Evolutionary conservation across 2,329 filamentous ascomycete species (phyloP).

Genomic region (Colletotrichum orbiculare): DNA sequence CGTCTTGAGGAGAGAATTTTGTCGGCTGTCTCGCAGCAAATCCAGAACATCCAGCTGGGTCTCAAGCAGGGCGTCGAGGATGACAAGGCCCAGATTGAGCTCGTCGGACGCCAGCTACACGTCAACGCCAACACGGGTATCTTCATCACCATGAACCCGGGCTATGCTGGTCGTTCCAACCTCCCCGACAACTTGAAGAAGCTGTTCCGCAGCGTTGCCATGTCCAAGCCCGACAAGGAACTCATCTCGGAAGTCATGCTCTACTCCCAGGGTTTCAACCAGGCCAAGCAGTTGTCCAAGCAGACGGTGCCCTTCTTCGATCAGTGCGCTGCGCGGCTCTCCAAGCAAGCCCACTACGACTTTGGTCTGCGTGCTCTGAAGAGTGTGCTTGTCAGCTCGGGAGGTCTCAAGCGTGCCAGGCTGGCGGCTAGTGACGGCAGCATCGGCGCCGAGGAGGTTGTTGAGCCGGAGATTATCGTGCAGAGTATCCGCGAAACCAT

Average conservation of each 20-base stretch:
- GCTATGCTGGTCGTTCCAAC: constrained; percentile 97
- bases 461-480: constrained; percentile 97
- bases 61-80: constrained; percentile 87
- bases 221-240: constrained; percentile 99
- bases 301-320: constrained; percentile 99
- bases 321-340: constrained; percentile 81
- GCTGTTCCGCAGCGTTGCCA: constrained; percentile 97
- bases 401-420: constrained; percentile 90
- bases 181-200: constrained; percentile 99
- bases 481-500: constrained; percentile 99
- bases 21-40: constrained; percentile 97
- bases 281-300: constrained; percentile 92
- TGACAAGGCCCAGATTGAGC: constrained; percentile 88
- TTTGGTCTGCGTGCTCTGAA: constrained; percentile 98
- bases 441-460: constrained; percentile 74
- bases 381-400: constrained; percentile 97
- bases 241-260: constrained; percentile 99
- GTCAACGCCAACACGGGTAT: constrained; percentile 96
- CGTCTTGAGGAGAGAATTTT: constrained; percentile 97
- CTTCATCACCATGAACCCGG: constrained; percentile 99
- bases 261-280: constrained; percentile 98
- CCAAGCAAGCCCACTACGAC: constrained; percentile 98
- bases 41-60: constrained; percentile 98
- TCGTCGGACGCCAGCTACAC: constrained; percentile 88
- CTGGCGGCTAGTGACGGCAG: constrained; percentile 68